Percentiles rank a stretch among this genome's conserved stretches.
Conservation (phyloP, 345 rosid species). For the Heritiera littoralis region DNA sequence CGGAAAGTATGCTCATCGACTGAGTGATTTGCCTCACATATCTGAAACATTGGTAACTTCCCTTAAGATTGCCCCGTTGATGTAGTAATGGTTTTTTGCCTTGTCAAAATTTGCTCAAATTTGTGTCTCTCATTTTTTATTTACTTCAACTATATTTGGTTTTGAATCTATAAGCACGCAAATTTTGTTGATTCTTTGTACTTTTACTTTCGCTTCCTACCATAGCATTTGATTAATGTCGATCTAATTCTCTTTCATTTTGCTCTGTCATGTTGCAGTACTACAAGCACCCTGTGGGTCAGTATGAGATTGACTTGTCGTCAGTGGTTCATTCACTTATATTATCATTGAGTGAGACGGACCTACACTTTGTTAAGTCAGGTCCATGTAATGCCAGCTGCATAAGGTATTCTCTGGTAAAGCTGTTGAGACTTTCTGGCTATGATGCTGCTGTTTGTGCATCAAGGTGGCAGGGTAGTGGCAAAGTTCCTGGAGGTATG, state of each 20-base stretch:
- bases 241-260: not conserved
- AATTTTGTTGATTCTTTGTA: not conserved
- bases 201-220: not conserved
- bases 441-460: constrained; percentile 85
- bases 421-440: constrained; percentile 73
- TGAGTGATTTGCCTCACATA: too few species aligned
- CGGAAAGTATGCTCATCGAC: too few species aligned
- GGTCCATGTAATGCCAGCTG: constrained; percentile 81
- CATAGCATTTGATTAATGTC: not conserved
- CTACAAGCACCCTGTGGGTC: constrained; percentile 52
- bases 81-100: not conserved
- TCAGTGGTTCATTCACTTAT: constrained; percentile 60
- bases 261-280: constrained; percentile 43
- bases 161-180: not conserved
- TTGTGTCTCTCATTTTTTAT: not conserved
- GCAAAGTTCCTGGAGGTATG: constrained; percentile 95
- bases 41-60: not conserved
- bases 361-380: constrained; percentile 54
- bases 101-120: not conserved
- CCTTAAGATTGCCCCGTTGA: not conserved
- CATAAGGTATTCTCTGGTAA: constrained; percentile 69
- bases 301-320: constrained; percentile 61
- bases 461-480: constrained; percentile 75
- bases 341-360: constrained; percentile 57
- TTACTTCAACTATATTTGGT: not conserved